A percentile compares a stretch with the other conserved stretches of the same genome.
phyloP scores from a whole-genome alignment of 129 eudicot species.

The Ambrosia artemisiifolia region DNA sequence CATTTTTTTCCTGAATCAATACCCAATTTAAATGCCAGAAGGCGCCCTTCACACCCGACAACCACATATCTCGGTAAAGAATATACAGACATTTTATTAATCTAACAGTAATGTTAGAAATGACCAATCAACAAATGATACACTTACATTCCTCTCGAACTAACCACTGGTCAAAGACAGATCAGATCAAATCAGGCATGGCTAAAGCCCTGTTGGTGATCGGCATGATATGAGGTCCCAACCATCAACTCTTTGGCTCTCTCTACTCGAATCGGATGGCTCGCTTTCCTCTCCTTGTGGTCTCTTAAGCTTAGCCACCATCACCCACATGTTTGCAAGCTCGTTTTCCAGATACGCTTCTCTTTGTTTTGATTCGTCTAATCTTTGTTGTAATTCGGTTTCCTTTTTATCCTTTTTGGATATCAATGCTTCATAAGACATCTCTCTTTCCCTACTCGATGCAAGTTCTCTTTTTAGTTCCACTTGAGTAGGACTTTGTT shows the following conservation, averaged over 20 bases:
- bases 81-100: no score
- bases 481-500: slow-evolving; percentile 45
- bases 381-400: slow-evolving; percentile 59
- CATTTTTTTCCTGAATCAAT: no score
- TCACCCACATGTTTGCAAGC: slow-evolving; percentile 98
- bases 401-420: slow-evolving; percentile 66
- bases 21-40: no score
- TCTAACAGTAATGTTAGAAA: no score
- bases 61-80: no score
- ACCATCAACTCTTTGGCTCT: slow-evolving; percentile 27
- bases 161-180: no score
- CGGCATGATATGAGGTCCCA: slow-evolving; percentile 23
- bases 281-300: slow-evolving; percentile 65
- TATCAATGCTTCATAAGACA: slow-evolving; percentile 60
- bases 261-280: slow-evolving; percentile 46
- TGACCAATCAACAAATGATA: no score
- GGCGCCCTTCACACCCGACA: no score
- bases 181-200: background rate
- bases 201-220: background rate
- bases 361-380: slow-evolving; percentile 81
- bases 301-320: slow-evolving; percentile 79
- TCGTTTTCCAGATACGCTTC: slow-evolving; percentile 96
- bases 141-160: no score
- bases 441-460: slow-evolving; percentile 70
- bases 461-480: slow-evolving; percentile 81